A percentile compares a stretch with the other conserved stretches of the same genome.
Conservation (phyloP, 2,329 filamentous ascomycete species). For the Diaporthe citriasiana region DNA sequence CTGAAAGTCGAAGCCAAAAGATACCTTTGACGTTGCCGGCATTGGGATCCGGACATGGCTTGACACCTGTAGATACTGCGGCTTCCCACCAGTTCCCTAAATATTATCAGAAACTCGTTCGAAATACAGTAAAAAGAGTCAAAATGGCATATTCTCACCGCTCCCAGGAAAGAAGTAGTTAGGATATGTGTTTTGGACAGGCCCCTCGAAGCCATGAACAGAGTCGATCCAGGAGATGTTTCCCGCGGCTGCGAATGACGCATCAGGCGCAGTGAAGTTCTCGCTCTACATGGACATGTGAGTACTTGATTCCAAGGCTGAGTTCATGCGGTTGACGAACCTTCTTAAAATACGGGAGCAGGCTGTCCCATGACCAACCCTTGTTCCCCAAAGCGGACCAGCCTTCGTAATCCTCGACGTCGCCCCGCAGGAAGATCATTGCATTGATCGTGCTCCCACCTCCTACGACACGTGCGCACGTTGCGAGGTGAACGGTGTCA, state of each 20-base stretch:
- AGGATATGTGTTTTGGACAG: constrained; percentile 51
- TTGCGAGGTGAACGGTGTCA: constrained; percentile 43
- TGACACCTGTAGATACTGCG: background rate
- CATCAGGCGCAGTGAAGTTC: constrained; percentile 25
- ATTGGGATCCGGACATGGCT: background rate
- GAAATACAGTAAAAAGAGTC: accelerated
- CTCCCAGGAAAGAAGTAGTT: constrained; percentile 48
- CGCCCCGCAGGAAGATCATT: constrained; percentile 54
- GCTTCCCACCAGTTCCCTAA: constrained; percentile 1
- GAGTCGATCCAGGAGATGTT: constrained; percentile 50
- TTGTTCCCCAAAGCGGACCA: background rate
- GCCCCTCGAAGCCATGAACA: constrained; percentile 49
- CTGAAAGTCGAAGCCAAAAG: background rate
- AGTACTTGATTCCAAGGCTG: background rate
- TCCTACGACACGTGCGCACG: constrained; percentile 51
- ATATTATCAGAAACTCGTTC: background rate
- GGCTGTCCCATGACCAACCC: background rate
- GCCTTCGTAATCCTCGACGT: constrained; percentile 46
- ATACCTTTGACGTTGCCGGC: constrained; percentile 6
- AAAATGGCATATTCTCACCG: background rate
- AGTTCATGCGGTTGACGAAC: background rate
- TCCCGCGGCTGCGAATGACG: constrained; percentile 45
- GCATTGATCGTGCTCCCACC: constrained; percentile 55
- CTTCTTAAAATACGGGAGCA: constrained; percentile 20
- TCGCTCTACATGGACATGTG: background rate